Evolutionary conservation across 163 green algal species (phyloP), one percentile per base, ranked within the genome.

Genomic region (Coccomyxa subellipsoidea): DNA sequence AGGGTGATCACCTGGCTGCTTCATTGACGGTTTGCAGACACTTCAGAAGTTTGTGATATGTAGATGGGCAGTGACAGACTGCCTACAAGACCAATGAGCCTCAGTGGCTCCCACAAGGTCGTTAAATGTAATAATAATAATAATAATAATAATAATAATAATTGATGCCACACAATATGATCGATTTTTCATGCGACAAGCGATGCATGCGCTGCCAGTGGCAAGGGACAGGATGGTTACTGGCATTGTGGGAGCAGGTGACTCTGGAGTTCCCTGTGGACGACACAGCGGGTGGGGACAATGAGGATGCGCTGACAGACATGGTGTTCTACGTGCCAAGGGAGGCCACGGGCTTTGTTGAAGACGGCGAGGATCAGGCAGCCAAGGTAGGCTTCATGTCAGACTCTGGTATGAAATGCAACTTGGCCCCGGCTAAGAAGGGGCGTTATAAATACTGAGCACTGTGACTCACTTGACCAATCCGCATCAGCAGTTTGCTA

Each of bases 261-360:
- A 87, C 93, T 83, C 84, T 97, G 32, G 92, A 97, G 85, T 92
- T 97, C 38, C 87, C 93, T 38, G 84, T 92, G 10, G 94, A 97
- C 79, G 93, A 95, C 84, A 91, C 89, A 12, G 84, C 89, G 12
- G 84, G 69, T 1, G 90, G 91, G 78, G 89, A 93, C 73, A 81
- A 84, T 32, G 89, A 96, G 76, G 96, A 99, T 86, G 86, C 91
- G 31, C 90, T 99, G 37, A 89, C 95, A 54, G 96, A 96, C 85
- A 94, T 99, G 83, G 87, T 84, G 37, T 98, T 99, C 82, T 92
- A 96, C 83, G 89, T 99, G 37, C 96, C 96, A 12, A 83, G 80
- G 0, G 87, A 89, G 31, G 88, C 92, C 84, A 80, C 92, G 35
- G 82, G 92, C 29, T 93, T 94, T 82, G 34, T 54, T 40, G 81